Base-by-base conservation (phyloP, 257 asterid genomes). In the Penstemon newberryi region DNA sequence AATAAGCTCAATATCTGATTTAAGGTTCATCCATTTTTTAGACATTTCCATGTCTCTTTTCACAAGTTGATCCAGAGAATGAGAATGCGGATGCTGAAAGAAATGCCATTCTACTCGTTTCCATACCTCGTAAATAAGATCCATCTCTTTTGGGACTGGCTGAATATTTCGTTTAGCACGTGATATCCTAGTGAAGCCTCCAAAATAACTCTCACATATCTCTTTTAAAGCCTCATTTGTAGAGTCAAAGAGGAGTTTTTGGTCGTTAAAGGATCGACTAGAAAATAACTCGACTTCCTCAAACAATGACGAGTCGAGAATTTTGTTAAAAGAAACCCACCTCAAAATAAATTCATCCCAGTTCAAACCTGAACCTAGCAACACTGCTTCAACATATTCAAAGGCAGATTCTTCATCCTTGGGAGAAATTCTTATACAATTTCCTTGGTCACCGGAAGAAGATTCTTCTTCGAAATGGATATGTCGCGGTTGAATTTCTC, bases 311-410 rank as follows among this genome's bases (percentile, higher is more conserved):
- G 85, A 73, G 73, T 89, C 99, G 2, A 94, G 97, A 74, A 94
- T 80, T 62, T 87, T 85, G 25, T 71, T 66, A 13, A 73, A 70
- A 9, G 91, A 86, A 76, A 91, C 82, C 99, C 98, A 94, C 75
- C 93, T 83, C 36, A 69, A 9, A 8, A 83, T 82, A 77, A 83
- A 91, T 15, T 94, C 99, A 45, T 94, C 93, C 99, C 97, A 91
- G 81, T 83, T 83, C 78, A 94, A 75, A 41, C 91, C 99, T 4
- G 99, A 94, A 59, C 98, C 98, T n/a, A 94, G 85, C 66, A 94
- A 73, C 58, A 94, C 96, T 2, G 99, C 99, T 82, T 94, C 99
- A 45, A 94, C 96, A n/a, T 94, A 94, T 69, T 94, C 99, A 60
- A 94, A 94, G n/a, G 95, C 89, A 56, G 99, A 87, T 87, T 91